These are phyloP conservation scores for Populus hybrid DNA, from an alignment of 441 rosid genomes.

Conservation along the genomic window DNA sequence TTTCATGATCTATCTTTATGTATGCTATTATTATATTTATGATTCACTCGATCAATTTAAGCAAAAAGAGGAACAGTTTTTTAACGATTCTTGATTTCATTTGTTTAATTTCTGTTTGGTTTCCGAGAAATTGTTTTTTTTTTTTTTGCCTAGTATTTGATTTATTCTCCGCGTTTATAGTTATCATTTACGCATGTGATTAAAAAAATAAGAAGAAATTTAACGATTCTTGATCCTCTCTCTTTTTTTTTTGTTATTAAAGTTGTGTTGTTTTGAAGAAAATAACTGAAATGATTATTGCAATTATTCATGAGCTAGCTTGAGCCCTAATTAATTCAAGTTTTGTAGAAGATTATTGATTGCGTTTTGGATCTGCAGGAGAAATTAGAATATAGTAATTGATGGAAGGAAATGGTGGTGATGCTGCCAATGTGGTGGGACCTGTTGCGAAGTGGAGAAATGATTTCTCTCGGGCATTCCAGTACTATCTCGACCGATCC, in stretches of 20 bases:
- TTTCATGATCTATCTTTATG: background rate
- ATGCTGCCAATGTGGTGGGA: constrained; percentile 18
- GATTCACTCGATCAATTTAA: background rate
- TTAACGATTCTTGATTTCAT: background rate
- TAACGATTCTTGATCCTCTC: background rate
- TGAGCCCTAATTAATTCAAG: background rate
- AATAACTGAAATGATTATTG: background rate
- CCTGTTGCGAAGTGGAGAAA: constrained; percentile 25
- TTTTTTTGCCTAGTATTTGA: background rate
- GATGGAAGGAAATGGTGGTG: constrained; percentile 33
- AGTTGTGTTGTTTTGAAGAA: background rate
- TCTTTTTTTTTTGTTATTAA: background rate
- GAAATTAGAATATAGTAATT: background rate
- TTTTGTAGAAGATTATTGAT: background rate
- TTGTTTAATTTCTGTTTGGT: background rate
- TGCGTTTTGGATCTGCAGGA: constrained; percentile 2
- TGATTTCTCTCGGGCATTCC: constrained; percentile 23
- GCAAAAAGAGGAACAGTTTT: background rate
- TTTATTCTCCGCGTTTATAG: too few species aligned
- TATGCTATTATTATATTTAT: background rate
- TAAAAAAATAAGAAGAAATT: too few species aligned
- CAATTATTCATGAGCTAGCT: background rate
- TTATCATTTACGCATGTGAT: background rate
- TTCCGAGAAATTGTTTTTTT: too few species aligned
- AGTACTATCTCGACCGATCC: constrained; percentile 27